A percentile compares a stretch with the other conserved stretches of the same genome.
Conservation (phyloP, 371 early-diverging fungal species). For the Rhizopus delemar region DNA sequence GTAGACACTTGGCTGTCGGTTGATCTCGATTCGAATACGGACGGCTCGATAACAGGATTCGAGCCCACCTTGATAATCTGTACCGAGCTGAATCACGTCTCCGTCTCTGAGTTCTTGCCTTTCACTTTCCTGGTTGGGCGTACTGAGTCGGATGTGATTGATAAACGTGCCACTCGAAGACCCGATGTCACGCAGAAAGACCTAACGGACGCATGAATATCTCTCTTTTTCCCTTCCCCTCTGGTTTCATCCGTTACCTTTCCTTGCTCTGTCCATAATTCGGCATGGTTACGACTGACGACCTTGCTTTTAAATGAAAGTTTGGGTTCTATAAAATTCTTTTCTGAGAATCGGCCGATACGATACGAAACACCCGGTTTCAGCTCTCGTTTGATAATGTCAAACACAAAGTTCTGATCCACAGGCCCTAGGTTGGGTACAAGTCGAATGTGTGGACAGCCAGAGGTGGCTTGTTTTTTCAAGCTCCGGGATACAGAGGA, state of each 20-base stretch:
- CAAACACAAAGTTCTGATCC: constrained; percentile 75
- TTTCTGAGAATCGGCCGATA: constrained; percentile 82
- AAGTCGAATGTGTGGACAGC: constrained; percentile 64
- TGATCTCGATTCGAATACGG: constrained; percentile 71
- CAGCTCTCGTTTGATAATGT: constrained; percentile 77
- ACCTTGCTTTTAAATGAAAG: constrained; percentile 93
- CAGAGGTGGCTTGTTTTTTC: neutral
- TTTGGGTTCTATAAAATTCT: constrained; percentile 59
- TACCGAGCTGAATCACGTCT: constrained; percentile 89
- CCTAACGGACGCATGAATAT: constrained; percentile 33
- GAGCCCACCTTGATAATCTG: constrained; percentile 91
- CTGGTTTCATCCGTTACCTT: constrained; percentile 53
- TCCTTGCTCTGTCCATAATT: constrained; percentile 79
- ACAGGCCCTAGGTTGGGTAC: constrained; percentile 76
- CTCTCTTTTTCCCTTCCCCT: too few relatives aligned
- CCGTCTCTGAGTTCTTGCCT: constrained; percentile 83
- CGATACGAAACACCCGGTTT: constrained; percentile 66
- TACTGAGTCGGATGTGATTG: constrained; percentile 84
- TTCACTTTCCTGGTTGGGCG: constrained; percentile 80
- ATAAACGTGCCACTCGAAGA: constrained; percentile 94
- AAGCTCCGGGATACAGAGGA: constrained; percentile 38
- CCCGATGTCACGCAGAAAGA: constrained; percentile 86
- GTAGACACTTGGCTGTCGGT: constrained; percentile 40
- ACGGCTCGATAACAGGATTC: constrained; percentile 69
- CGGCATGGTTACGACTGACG: constrained; percentile 91